Percentiles rank a stretch among this genome's conserved stretches.
These are phyloP conservation scores for Phaffia australis DNA, from an alignment of 768 basidiomycete genomes.

Conservation along the genomic window DNA sequence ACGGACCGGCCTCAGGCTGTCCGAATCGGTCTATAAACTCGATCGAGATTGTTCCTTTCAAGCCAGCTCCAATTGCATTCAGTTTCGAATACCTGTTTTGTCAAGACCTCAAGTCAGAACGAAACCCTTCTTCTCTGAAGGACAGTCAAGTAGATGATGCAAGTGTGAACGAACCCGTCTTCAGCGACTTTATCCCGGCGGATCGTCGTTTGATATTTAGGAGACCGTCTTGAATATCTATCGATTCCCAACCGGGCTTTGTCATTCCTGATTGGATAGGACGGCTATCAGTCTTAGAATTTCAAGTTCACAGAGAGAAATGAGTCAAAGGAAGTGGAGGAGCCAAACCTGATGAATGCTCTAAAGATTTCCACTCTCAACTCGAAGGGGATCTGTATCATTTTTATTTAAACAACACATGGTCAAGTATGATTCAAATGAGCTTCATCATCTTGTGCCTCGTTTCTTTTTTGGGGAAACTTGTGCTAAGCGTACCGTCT, in stretches of 20 bases:
- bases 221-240: slow-evolving; percentile 29
- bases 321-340: background rate
- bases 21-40: slow-evolving; percentile 87
- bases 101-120: background rate
- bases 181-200: slow-evolving; percentile 69
- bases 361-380: slow-evolving; percentile 83
- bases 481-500: background rate
- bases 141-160: background rate
- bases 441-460: no score
- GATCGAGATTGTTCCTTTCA: slow-evolving; percentile 77
- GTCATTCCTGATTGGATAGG: slow-evolving; percentile 45
- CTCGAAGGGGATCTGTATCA: slow-evolving; percentile 83
- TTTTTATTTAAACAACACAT: background rate
- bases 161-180: slow-evolving; percentile 48
- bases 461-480: background rate
- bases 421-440: no score
- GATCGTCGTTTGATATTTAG: slow-evolving; percentile 44
- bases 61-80: slow-evolving; percentile 50
- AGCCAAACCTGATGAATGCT: slow-evolving; percentile 50
- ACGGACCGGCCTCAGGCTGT: slow-evolving; percentile 56
- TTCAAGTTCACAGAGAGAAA: background rate
- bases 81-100: slow-evolving; percentile 56
- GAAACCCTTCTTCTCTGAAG: background rate
- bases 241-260: slow-evolving; percentile 33
- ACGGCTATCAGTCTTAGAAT: background rate